These are phyloP conservation scores for Penicillium pulvis DNA, from an alignment of 495 filamentous ascomycete species.

Conservation along the genomic window DNA sequence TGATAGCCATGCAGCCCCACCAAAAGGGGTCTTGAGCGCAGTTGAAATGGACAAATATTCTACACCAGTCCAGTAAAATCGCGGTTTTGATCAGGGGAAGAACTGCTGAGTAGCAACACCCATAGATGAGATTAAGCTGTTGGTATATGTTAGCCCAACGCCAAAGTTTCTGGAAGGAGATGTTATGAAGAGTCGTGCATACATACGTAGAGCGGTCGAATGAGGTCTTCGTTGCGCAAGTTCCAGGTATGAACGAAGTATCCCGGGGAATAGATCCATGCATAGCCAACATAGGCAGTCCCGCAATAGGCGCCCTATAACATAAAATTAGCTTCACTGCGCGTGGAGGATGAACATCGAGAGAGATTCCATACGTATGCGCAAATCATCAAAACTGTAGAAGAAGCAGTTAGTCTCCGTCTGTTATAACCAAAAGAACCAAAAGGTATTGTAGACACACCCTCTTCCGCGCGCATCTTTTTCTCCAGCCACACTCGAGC, in stretches of 20 bases:
- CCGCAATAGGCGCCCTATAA: slow-evolving; percentile 28
- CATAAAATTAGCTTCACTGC: not conserved
- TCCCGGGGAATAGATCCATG: slow-evolving; percentile 21
- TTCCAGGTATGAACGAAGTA: slow-evolving; percentile 30
- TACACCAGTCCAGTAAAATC: slow-evolving; percentile 27
- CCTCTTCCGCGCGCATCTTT: slow-evolving; percentile 21
- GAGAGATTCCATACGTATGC: slow-evolving; percentile 16
- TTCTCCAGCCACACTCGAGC: slow-evolving; percentile 20
- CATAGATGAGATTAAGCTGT: slow-evolving; percentile 25
- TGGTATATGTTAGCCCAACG: not conserved
- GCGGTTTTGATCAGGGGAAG: slow-evolving; percentile 25
- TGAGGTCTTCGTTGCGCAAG: slow-evolving; percentile 19
- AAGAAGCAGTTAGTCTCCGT: not conserved
- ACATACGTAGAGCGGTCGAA: slow-evolving; percentile 20
- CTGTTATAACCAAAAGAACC: not conserved
- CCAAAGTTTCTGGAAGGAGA: not conserved
- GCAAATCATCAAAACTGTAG: slow-evolving; percentile 14
- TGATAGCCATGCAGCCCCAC: slow-evolving; percentile 21
- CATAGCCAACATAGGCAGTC: slow-evolving; percentile 23
- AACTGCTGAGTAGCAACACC: slow-evolving; percentile 24
- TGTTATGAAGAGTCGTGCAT: no score
- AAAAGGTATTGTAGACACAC: slow-evolving; percentile 9
- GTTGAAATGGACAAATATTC: slow-evolving; percentile 23
- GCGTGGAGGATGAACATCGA: not conserved
- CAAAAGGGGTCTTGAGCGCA: slow-evolving; percentile 22